Base-by-base conservation (phyloP, 805 yeast genomes). In the Blastobotrys chiropterorum region DNA sequence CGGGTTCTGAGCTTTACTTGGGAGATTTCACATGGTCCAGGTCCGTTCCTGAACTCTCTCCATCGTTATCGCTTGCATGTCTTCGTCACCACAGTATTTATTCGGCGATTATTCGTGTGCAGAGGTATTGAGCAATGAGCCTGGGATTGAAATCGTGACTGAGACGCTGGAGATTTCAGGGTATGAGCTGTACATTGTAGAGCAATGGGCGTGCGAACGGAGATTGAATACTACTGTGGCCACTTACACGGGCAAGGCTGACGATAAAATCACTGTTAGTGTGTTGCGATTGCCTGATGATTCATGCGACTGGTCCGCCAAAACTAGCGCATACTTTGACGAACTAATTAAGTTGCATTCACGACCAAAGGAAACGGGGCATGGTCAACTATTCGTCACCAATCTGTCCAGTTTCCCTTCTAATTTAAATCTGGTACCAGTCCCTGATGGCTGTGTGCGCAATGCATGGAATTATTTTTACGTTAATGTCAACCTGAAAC, bases 141-240 rank as follows among this genome's bases (percentile, higher is more conserved):
- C 62, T 5, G 65, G 60, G 38, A 62, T 66, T 50, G 41, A 34
- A 20, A 50, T 56, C 2, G 60, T 74, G 11, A 56, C 75, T 38
- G 79, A 78, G 45, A 75, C 73, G 50, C 67, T 81, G 3, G 69
- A 68, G 7, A 72, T 85, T 20, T 60, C 72, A 1, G 98, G 99
- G 1, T 89, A 85, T 64, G 98, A 94, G 67, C 78, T 86, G 14
- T 94, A 94, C 65, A 74, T 94, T 39, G 96, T 92, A 8, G 98
- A 94, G 66, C 97, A 92, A 67, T 94, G 99, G 99, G 84, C 86
- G 2, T 76, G 85, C 34, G 83, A 82, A 53, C 73, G 98, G 44
- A 73, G 78, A 42, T 70, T 81, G 11, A 82, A 86, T 21, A 75
- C 85, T 1, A 75, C 86, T 3, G 83, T 92, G 15, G 81, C 94